phyloP scores from a whole-genome alignment of 441 rosid species.

The Adansonia grandidieri region DNA sequence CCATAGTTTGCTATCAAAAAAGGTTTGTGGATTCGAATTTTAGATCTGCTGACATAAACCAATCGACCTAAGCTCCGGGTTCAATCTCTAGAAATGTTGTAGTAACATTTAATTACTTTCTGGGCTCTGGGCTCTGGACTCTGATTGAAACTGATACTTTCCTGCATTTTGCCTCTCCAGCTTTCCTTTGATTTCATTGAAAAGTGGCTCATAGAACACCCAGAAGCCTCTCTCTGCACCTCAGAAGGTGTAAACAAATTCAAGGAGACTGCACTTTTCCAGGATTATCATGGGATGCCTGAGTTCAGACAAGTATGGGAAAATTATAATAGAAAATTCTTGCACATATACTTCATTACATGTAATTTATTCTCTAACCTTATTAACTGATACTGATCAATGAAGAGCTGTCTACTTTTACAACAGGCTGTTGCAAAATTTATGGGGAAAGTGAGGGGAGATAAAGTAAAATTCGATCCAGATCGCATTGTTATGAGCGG shows the following conservation, averaged over 20 bases:
- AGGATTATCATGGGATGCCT: slow-evolving; percentile 85
- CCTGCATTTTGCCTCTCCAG: slow-evolving; percentile 40
- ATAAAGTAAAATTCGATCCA: slow-evolving; percentile 67
- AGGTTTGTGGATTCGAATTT: no score
- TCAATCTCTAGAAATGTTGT: not conserved
- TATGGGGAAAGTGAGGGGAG: slow-evolving; percentile 81
- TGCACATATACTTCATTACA: not conserved
- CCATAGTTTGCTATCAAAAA: no score
- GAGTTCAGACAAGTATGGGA: slow-evolving; percentile 72
- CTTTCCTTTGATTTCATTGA: slow-evolving; percentile 74
- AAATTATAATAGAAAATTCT: not conserved
- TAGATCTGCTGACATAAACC: no score
- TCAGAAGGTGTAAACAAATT: slow-evolving; percentile 58
- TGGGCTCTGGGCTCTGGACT: not conserved
- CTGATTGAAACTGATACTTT: not conserved
- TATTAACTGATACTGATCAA: not conserved
- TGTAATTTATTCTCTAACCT: not conserved
- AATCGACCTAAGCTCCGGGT: no score
- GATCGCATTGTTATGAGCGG: slow-evolving; percentile 93
- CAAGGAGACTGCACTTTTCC: slow-evolving; percentile 69
- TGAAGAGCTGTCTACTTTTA: not conserved
- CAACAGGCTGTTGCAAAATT: slow-evolving; percentile 86
- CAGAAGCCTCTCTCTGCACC: slow-evolving; percentile 78
- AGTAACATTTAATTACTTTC: not conserved
- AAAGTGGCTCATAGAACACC: slow-evolving; percentile 71